phyloP scores from a whole-genome alignment of 768 basidiomycete species.

The Trametopsis cervina region DNA sequence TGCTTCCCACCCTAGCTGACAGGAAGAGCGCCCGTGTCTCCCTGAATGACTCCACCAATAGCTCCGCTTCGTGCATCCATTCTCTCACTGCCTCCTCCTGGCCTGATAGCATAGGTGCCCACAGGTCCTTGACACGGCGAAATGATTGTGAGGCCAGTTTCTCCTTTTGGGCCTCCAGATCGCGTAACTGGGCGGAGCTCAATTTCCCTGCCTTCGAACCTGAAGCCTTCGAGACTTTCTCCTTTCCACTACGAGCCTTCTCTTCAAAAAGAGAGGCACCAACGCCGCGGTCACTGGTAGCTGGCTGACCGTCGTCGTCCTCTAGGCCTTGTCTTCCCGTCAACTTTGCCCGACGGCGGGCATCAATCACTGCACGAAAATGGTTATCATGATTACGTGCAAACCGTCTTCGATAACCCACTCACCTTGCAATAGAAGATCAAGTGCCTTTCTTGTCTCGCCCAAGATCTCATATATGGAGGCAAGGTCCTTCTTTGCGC shows the following conservation, averaged over 20 bases:
- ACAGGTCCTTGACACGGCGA: constrained; percentile 51
- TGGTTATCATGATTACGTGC: background rate
- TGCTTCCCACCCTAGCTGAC: constrained; percentile 55
- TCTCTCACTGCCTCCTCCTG: constrained; percentile 50
- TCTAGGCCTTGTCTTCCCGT: constrained; percentile 12
- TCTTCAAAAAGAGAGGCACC: constrained; percentile 57
- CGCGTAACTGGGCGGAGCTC: constrained; percentile 50
- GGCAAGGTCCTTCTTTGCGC: constrained; percentile 86
- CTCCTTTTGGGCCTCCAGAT: constrained; percentile 61
- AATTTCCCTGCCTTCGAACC: constrained; percentile 35
- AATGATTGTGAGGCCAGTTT: constrained; percentile 56
- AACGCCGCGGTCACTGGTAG: constrained; percentile 24
- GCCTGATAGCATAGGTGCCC: constrained; percentile 45
- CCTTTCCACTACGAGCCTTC: constrained; percentile 33
- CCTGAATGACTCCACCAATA: constrained; percentile 82
- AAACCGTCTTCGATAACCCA: background rate
- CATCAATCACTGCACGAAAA: constrained; percentile 28
- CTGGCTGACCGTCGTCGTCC: constrained; percentile 13
- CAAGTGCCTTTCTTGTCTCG: constrained; percentile 74
- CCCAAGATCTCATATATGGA: constrained; percentile 83
- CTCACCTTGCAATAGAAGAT: constrained; percentile 78
- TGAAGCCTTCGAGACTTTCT: constrained; percentile 23
- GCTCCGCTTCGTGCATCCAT: constrained; percentile 83
- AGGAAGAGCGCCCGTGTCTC: constrained; percentile 82
- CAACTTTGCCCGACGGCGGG: constrained; percentile 21